phyloP scores from a whole-genome alignment of 176 grass and related monocot genomes.

The Juncus effusus region DNA sequence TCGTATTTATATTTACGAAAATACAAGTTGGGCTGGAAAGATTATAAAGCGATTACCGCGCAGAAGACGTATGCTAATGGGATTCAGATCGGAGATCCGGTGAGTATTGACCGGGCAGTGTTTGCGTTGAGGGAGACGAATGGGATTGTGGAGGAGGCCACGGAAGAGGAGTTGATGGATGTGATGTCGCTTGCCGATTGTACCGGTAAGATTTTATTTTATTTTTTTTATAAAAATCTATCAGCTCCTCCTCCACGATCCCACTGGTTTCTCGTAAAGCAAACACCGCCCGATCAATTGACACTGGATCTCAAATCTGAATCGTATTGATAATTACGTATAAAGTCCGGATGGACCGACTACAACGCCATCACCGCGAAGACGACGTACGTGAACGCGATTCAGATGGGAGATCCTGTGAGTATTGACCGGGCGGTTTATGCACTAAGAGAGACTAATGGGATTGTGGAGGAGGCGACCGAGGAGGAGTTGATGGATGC shows the following conservation, averaged over 20 bases:
- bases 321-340: conserved; percentile 39
- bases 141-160: conserved; percentile 84
- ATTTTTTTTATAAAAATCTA: conserved; percentile 44
- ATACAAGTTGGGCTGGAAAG: conserved; percentile 76
- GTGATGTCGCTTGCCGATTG: conserved; percentile 85
- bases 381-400: conserved; percentile 62
- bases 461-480: conserved; percentile 80
- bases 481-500: conserved; percentile 97
- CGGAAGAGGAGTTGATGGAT: conserved; percentile 90
- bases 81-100: conserved; percentile 86
- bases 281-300: conserved; percentile 57
- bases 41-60: conserved; percentile 62
- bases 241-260: conserved; percentile 83
- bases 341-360: conserved; percentile 61
- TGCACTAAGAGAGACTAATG: conserved; percentile 58
- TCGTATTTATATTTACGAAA: conserved; percentile 41
- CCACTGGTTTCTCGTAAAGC: conserved; percentile 64
- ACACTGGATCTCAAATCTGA: conserved; percentile 89
- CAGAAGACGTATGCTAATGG: conserved; percentile 60
- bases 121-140: conserved; percentile 56
- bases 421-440: conserved; percentile 65
- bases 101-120: conserved; percentile 65
- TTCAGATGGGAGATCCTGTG: conserved; percentile 91
- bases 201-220: conserved; percentile 81
- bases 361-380: conserved; percentile 60